Evolutionary conservation across 495 filamentous ascomycete species (phyloP).

Genomic region (Stereocaulon alpinum): DNA sequence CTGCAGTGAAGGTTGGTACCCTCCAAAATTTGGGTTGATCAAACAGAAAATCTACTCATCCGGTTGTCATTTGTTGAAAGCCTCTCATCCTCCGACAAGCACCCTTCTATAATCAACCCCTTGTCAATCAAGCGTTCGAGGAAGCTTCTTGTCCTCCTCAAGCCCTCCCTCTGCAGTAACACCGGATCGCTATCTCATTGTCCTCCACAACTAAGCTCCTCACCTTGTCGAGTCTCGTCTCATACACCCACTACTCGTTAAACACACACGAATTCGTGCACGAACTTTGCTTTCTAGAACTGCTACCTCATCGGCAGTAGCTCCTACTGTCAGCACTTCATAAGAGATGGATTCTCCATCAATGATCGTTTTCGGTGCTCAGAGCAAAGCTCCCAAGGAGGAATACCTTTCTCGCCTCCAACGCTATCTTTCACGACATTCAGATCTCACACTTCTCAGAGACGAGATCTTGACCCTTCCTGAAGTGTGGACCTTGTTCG

Average conservation of each 20-base stretch:
- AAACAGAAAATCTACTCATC: no score
- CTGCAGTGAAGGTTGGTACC: no score
- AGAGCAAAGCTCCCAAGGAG: slow-evolving; percentile 2
- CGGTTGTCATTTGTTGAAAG: no score
- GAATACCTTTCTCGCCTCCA: background rate
- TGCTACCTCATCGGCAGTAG: background rate
- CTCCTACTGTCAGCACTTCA: background rate
- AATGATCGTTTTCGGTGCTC: background rate
- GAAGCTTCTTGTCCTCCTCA: no score
- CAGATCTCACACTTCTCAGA: background rate
- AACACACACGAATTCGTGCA: background rate
- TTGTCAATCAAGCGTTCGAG: no score
- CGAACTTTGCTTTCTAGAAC: background rate
- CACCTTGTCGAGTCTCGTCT: no score
- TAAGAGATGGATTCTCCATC: background rate
- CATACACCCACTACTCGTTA: background rate
- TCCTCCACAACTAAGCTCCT: no score
- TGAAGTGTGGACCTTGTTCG: background rate
- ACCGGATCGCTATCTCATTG: no score
- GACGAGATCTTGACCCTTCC: background rate
- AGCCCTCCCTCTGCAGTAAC: no score
- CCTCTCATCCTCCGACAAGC: no score
- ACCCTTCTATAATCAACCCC: no score
- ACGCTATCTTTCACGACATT: background rate
- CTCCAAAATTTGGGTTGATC: no score